Evolutionary conservation across 225 moss, liverwort and hornwort species (phyloP), one percentile per base, ranked within the genome.

Genomic region (Pleurozium schreberi): DNA sequence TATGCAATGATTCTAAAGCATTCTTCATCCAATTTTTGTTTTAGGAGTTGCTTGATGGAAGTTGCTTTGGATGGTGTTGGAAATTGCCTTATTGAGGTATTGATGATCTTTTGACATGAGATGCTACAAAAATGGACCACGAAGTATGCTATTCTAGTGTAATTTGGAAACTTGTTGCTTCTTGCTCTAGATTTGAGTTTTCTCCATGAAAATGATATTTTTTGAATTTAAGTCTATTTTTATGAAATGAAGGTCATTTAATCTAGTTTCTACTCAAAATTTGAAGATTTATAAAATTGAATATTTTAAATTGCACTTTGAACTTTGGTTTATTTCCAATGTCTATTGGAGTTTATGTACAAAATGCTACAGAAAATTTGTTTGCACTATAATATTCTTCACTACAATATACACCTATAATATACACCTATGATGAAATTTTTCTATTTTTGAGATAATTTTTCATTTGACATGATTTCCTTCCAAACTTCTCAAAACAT

Each of bases 281-380:
- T 75, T 49, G 13, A 8, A 33, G 49, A 33, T 33, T 49, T 4
- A 4, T 19, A 49, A 20, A 75, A 49, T 33, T 49, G 2, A 33
- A 31, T 31, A 7, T 75, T 19, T 43, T 49, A n/a, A n/a, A 49
- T 49, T 33, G 20, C 49, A 52, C 50, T 75, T 33, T 21, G 13
- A 34, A 50, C 21, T 21, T 34, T 13, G 34, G 2, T 2, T 21
- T 21, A 5, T 33, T 34, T 75, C 8, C 2, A 50, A 34, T 50
- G 14, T 20, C 3, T 17, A 28, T 0, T 73, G 6, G 5, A 42
- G 42, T 42, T 3, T 15, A 27, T 70, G 15, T 42, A 27, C 0
- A 43, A 1, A 27, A 26, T 70, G 42, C 25, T 2, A 8, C 0
- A 6, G 1, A 26, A 69, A 14, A 25, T 40, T 68, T 1, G 5